phyloP scores from a whole-genome alignment of 345 rosid species.

The Eucalyptus paniculata region DNA sequence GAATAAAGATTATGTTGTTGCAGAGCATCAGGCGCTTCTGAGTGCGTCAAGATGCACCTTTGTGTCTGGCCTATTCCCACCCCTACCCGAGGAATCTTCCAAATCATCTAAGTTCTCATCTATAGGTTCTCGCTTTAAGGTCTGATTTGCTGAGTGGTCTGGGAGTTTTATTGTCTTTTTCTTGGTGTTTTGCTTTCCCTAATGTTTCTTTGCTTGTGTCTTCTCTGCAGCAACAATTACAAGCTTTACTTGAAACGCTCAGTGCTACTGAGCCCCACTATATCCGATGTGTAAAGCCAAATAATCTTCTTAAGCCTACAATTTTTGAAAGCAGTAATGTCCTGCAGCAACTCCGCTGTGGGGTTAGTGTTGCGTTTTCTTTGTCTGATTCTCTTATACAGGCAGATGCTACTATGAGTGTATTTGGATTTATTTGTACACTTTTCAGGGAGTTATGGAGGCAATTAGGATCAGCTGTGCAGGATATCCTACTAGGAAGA shows the following conservation, averaged over 20 bases:
- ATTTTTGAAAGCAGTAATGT: constrained; percentile 76
- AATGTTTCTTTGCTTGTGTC: neutral
- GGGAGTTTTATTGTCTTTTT: neutral
- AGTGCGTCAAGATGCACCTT: constrained; percentile 70
- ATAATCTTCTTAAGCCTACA: constrained; percentile 81
- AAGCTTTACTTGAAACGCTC: constrained; percentile 82
- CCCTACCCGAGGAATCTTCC: constrained; percentile 70
- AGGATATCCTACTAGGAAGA: constrained; percentile 88
- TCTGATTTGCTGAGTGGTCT: constrained; percentile 1
- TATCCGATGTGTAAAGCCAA: constrained; percentile 96
- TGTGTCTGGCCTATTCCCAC: constrained; percentile 75
- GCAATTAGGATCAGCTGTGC: constrained; percentile 99
- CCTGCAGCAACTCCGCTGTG: constrained; percentile 90
- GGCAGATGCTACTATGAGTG: neutral
- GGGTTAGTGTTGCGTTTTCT: constrained; percentile 49
- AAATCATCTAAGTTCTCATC: constrained; percentile 89
- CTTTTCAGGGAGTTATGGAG: constrained; percentile 84
- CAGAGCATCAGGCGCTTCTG: constrained; percentile 87
- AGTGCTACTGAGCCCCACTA: constrained; percentile 93
- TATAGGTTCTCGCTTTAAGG: constrained; percentile 96
- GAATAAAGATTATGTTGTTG: constrained; percentile 92
- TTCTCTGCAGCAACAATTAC: constrained; percentile 88
- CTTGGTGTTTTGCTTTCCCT: neutral
- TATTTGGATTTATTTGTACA: neutral
- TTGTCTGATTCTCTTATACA: neutral